Conservation (phyloP, 2,329 filamentous ascomycete species). For the Diplodia seriata region DNA sequence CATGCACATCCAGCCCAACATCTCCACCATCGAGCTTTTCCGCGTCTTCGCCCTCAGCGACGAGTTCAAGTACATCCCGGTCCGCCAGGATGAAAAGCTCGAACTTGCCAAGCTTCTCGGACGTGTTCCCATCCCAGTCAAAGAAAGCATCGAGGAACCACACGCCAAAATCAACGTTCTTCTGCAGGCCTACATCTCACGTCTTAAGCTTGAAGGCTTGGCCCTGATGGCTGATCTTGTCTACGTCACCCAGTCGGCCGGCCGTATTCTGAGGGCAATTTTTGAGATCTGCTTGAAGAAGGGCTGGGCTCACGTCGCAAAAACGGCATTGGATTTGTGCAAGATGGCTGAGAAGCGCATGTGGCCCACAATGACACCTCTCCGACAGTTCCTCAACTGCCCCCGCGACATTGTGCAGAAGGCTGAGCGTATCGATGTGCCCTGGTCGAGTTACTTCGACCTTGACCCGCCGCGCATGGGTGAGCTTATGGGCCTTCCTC, state of each 20-base stretch:
- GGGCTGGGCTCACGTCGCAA: conserved; percentile 92
- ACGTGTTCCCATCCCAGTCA: conserved; percentile 92
- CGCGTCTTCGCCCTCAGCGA: conserved; percentile 94
- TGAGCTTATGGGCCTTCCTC: conserved; percentile 88
- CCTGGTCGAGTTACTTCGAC: conserved; percentile 93
- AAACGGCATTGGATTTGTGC: conserved; percentile 89
- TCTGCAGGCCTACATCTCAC: conserved; percentile 93
- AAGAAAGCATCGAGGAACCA: conserved; percentile 95
- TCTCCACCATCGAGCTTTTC: conserved; percentile 94
- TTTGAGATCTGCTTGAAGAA: conserved; percentile 98
- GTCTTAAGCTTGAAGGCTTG: conserved; percentile 89
- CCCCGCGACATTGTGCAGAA: conserved; percentile 87
- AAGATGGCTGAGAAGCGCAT: conserved; percentile 99
- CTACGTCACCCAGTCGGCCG: conserved; percentile 97
- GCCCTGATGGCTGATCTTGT: conserved; percentile 98
- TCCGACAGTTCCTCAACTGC: conserved; percentile 86
- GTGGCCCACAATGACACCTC: conserved; percentile 98
- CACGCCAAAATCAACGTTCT: conserved; percentile 98
- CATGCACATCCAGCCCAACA: conserved; percentile 89
- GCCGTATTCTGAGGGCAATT: conserved; percentile 91
- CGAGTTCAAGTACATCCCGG: conserved; percentile 98
- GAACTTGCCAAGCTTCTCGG: conserved; percentile 91
- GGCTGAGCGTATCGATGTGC: conserved; percentile 91
- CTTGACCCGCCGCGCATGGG: conserved; percentile 96
- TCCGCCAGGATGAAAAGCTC: conserved; percentile 95